Evolutionary conservation across 23 red algal species (phyloP), one percentile per base, ranked within the genome.

Genomic region (Agarophyton chilense): DNA sequence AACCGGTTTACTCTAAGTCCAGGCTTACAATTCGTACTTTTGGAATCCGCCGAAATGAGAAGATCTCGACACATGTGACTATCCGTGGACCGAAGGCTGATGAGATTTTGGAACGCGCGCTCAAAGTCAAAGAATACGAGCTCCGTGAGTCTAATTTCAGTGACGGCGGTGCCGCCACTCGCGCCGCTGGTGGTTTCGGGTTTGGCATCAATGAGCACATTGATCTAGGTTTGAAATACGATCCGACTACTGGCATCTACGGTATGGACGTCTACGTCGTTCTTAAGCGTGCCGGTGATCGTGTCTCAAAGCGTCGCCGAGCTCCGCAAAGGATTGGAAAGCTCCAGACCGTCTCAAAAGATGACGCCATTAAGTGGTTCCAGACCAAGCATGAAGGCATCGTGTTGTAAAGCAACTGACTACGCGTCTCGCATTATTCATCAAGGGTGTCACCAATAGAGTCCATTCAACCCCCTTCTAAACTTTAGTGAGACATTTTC

Each of bases 201-300:
- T 98, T 98, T 79, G 96, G 96, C 41, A 98, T 98, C 79, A 94
- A 84, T 25, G 96, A 98, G 57, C 96, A 98, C 62, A 98, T 98
- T 78, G 96, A 98, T 60, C 90, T 98, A 2, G 96, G 96, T 43
- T 54, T 98, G 19, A 98, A 98, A 80, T 98, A 98, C 74, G 96
- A 98, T 82, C 96, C 96, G 8, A 90, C 92, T 46, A 98, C 96
- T 24, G 96, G 96, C 52, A 98, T 98, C 46, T 98, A 95, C 81
- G 96, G 96, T 36, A 98, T 98, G 96, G 96, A 98, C 76, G 95
- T 98, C n/a, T 94, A 95, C 79, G 84, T 98, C 39, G 96, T 98
- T 14, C 83, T 98, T 47, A 94, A 93, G 82, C 92, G 96, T 26
- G 91, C 92, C 0, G 96, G 96, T 34, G 77, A 90, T 53, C 96